Evolutionary conservation across 2,329 filamentous ascomycete genomes (phyloP).

Genomic region (Stemphylium vesicarium): DNA sequence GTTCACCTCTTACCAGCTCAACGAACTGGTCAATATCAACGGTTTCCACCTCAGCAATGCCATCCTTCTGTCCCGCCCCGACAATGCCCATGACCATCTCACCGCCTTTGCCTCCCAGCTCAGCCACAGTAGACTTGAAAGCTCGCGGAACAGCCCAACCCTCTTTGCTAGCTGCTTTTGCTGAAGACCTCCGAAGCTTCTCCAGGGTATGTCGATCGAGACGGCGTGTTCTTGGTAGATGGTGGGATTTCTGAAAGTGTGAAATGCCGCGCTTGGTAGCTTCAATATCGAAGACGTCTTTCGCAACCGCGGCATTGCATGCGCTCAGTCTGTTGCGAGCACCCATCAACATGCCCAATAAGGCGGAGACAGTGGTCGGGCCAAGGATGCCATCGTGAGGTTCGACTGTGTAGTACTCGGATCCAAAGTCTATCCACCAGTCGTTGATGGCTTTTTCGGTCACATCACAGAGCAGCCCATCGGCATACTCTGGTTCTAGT

Average conservation of each 20-base stretch:
- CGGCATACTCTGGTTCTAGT: constrained; percentile 84
- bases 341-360: constrained; percentile 87
- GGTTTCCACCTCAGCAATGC: constrained; percentile 91
- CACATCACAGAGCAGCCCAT: constrained; percentile 89
- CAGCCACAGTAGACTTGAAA: constrained; percentile 93
- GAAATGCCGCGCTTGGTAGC: constrained; percentile 82
- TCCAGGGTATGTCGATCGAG: constrained; percentile 85
- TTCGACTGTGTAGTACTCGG: constrained; percentile 90
- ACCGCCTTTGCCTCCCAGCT: constrained; percentile 90
- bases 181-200: constrained; percentile 79
- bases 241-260: constrained; percentile 88
- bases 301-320: constrained; percentile 80
- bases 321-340: constrained; percentile 88
- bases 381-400: constrained; percentile 92
- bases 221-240: constrained; percentile 76
- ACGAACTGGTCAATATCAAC: constrained; percentile 85
- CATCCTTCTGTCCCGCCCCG: constrained; percentile 79
- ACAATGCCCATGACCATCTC: constrained; percentile 97
- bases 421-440: constrained; percentile 95
- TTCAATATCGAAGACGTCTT: constrained; percentile 89
- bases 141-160: constrained; percentile 92
- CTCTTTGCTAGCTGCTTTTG: constrained; percentile 87
- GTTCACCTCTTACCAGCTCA: constrained; percentile 77
- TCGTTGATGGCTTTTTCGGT: constrained; percentile 89
- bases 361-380: constrained; percentile 85